Conservation (phyloP, 179 eudicot species). For the Beta corolliflora region DNA sequence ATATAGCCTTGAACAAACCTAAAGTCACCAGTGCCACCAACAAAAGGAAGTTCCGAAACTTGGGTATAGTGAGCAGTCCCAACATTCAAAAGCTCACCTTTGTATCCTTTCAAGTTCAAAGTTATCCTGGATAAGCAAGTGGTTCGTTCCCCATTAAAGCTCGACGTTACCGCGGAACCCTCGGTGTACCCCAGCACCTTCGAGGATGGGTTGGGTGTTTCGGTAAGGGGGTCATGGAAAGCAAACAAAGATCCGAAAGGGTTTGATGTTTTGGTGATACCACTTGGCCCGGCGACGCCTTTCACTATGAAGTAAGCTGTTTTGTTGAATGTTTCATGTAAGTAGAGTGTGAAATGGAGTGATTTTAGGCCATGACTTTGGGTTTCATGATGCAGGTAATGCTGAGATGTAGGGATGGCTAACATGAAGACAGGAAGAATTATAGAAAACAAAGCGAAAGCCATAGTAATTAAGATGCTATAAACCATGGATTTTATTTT, state of each 20-base stretch:
- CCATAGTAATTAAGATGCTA: neutral
- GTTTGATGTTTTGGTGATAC: neutral
- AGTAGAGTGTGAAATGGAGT: slow-evolving; percentile 11
- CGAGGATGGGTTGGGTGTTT: slow-evolving; percentile 34
- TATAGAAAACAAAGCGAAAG: neutral
- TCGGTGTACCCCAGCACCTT: slow-evolving; percentile 30
- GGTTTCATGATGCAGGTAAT: neutral
- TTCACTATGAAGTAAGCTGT: slow-evolving; percentile 20
- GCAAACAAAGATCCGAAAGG: slow-evolving; percentile 12
- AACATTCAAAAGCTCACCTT: slow-evolving; percentile 40
- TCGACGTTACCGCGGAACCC: slow-evolving; percentile 35
- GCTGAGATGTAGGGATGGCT: neutral
- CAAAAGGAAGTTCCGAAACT: slow-evolving; percentile 45
- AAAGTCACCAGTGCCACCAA: slow-evolving; percentile 52
- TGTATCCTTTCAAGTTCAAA: slow-evolving; percentile 34
- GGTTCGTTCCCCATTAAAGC: slow-evolving; percentile 41
- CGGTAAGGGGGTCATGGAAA: slow-evolving; percentile 11
- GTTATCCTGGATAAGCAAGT: slow-evolving; percentile 34
- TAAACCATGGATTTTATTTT: neutral
- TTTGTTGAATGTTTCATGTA: slow-evolving; percentile 19
- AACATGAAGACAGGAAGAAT: neutral
- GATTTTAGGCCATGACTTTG: neutral
- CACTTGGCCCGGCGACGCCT: slow-evolving; percentile 2
- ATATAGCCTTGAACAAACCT: slow-evolving; percentile 52
- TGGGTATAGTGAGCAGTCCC: slow-evolving; percentile 36